Base-by-base conservation (phyloP, 1,284 basidiomycete genomes). In the Naganishia liquefaciens region DNA sequence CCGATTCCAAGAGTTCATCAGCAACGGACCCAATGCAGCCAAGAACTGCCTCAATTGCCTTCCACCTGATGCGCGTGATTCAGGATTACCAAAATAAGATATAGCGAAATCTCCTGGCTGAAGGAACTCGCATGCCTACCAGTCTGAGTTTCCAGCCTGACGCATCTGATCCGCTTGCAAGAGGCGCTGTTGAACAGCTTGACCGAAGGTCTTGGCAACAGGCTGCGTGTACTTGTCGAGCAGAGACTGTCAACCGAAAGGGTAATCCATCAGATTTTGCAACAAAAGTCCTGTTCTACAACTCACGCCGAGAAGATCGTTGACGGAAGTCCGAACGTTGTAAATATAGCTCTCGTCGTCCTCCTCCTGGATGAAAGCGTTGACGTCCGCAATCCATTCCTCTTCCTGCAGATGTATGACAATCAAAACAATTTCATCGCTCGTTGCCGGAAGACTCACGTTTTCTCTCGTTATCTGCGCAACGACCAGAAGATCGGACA, bases 331-430 rank as follows among this genome's bases (percentile, higher is more conserved):
- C 43, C 95, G 85, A 50, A 93, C 84, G 67, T 89, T 90, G 75
- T 92, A 94, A 0, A 83, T 76, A 57, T 90, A 84, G 1, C 87
- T 88, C 69, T 96, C 93, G 71, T 97, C 95, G 68, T 97, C 92
- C 73, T 97, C 94, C 72, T 97, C 92, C 25, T 89, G 88, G 27
- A 98, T 88, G 74, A 98, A 98, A 2, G 89, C 87, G 70, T 96
- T 95, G 1, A 91, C 86, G 72, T 97, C 90, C 62, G 82, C 86
- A 4, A 85, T 85, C 94, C 95, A 98, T 44, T 87, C 88, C 55
- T 94, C 92, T 75, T 94, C 93, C 89, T 94, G 68, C 23, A 55
- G 62, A 28, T 27, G 55, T 19, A 1, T 19, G 21, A 28, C 27
- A 63, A 10, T 50, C 33, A 11, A 27, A 21, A 60, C 63, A 30